Evolutionary conservation across 1,284 basidiomycete species (phyloP).

Genomic region (Lignosus rhinocerotis): DNA sequence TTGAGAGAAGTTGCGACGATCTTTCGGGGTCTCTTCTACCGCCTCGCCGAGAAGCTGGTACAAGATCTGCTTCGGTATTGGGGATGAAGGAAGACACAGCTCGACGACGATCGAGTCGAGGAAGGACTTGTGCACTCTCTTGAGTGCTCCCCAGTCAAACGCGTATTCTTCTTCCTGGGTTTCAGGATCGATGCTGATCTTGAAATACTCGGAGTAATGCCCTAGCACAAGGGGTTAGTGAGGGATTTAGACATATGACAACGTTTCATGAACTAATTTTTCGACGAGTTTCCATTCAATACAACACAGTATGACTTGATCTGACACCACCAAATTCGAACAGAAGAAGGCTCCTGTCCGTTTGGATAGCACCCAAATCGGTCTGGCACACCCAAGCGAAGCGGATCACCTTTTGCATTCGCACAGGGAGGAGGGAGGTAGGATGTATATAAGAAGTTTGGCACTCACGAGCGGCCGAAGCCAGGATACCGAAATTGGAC

Average conservation of each 20-base stretch:
- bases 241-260: not conserved
- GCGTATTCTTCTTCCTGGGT: conserved; percentile 40
- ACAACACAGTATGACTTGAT: too few species aligned
- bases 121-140: conserved; percentile 68
- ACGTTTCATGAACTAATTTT: too few species aligned
- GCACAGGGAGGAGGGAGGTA: too few species aligned
- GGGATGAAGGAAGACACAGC: conserved; percentile 66
- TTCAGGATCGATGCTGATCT: conserved; percentile 38
- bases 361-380: too few species aligned
- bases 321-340: too few species aligned
- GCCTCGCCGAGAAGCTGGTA: conserved; percentile 68
- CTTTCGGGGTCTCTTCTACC: conserved; percentile 65
- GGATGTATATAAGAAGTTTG: not conserved
- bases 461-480: conserved; percentile 60
- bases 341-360: too few species aligned
- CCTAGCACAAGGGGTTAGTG: conserved; percentile 39
- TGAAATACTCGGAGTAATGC: conserved; percentile 71
- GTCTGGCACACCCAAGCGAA: too few species aligned
- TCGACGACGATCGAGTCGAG: conserved; percentile 80
- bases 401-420: too few species aligned
- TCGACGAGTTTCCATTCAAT: too few species aligned
- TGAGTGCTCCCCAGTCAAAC: conserved; percentile 64
- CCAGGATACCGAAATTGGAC: conserved; percentile 60
- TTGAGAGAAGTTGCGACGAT: conserved; percentile 73
- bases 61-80: conserved; percentile 62